Evolutionary conservation across 2,329 filamentous ascomycete species (phyloP).

Genomic region (Verticillium nonalfalfae): DNA sequence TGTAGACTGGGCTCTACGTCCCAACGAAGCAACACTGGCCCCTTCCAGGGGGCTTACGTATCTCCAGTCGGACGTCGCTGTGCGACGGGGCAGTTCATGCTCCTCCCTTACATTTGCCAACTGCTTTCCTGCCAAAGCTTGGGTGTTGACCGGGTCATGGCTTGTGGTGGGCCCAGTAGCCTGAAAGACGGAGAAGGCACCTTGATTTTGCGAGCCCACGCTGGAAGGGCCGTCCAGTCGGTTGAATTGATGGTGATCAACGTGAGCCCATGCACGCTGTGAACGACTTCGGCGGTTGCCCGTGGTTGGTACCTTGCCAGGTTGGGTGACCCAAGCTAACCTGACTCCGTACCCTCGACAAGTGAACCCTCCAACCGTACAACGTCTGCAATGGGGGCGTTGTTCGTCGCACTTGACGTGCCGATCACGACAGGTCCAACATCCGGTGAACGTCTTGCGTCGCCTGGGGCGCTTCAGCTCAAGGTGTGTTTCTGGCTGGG

Average conservation of each 20-base stretch:
- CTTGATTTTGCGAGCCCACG: neutral
- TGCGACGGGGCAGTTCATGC: no score
- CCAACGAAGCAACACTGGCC: no score
- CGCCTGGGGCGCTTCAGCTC: neutral
- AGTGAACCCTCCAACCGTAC: neutral
- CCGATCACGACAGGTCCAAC: conserved; percentile 28
- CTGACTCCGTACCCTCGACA: conserved; percentile 4
- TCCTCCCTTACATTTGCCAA: no score
- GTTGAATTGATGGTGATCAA: neutral
- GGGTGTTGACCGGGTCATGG: neutral
- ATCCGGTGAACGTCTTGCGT: conserved; percentile 22
- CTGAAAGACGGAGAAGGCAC: neutral
- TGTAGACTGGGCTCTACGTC: no score
- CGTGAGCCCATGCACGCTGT: neutral
- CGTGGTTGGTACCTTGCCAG: neutral
- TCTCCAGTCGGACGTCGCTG: no score
- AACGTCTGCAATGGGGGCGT: conserved; percentile 17
- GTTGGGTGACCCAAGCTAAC: neutral
- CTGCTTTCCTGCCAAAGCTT: neutral
- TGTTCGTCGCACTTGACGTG: conserved; percentile 27
- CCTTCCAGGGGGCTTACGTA: no score
- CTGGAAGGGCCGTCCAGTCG: neutral
- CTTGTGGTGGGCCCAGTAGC: neutral
- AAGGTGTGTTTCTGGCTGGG: neutral
- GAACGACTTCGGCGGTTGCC: neutral